Percentiles rank a stretch among this genome's conserved stretches.
Evolutionary conservation across 768 basidiomycete genomes (phyloP).

Genomic region (Termitomyces titanicus): DNA sequence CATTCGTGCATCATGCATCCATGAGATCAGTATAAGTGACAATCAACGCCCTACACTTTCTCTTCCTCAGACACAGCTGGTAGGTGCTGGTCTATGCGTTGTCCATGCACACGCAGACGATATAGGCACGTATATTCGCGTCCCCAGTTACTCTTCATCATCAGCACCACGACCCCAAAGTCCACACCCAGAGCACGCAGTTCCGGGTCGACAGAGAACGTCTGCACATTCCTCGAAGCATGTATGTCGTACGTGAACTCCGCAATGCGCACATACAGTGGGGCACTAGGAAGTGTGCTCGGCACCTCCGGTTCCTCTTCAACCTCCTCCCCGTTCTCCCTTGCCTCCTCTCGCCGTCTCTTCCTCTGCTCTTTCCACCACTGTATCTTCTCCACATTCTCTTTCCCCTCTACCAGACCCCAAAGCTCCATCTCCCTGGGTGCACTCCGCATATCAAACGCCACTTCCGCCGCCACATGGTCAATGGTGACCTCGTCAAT

Average conservation of each 20-base stretch:
- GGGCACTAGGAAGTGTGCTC: slow-evolving; percentile 38
- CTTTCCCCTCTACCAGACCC: slow-evolving; percentile 79
- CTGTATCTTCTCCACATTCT: slow-evolving; percentile 60
- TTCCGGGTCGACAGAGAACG: slow-evolving; percentile 69
- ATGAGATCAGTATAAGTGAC: neutral
- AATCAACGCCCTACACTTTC: slow-evolving; percentile 4
- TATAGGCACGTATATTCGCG: slow-evolving; percentile 86
- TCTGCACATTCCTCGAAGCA: slow-evolving; percentile 63
- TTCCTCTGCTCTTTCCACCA: slow-evolving; percentile 50
- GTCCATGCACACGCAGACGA: slow-evolving; percentile 77
- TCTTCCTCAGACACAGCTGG: slow-evolving; percentile 29
- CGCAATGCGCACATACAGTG: slow-evolving; percentile 61
- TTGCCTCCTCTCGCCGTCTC: slow-evolving; percentile 27
- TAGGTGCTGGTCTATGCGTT: slow-evolving; percentile 40
- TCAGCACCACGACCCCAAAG: slow-evolving; percentile 80
- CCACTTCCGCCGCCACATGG: slow-evolving; percentile 80
- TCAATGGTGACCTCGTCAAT: slow-evolving; percentile 84
- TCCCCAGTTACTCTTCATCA: slow-evolving; percentile 87
- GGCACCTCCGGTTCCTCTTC: slow-evolving; percentile 42
- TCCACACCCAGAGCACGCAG: slow-evolving; percentile 71
- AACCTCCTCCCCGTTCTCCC: slow-evolving; percentile 25
- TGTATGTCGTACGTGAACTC: slow-evolving; percentile 64
- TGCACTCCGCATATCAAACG: slow-evolving; percentile 76
- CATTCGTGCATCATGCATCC: no score
- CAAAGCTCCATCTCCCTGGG: slow-evolving; percentile 89